Conservation (phyloP, 192 early-diverging fungal species). For the Pecoramyces ruminantium region DNA sequence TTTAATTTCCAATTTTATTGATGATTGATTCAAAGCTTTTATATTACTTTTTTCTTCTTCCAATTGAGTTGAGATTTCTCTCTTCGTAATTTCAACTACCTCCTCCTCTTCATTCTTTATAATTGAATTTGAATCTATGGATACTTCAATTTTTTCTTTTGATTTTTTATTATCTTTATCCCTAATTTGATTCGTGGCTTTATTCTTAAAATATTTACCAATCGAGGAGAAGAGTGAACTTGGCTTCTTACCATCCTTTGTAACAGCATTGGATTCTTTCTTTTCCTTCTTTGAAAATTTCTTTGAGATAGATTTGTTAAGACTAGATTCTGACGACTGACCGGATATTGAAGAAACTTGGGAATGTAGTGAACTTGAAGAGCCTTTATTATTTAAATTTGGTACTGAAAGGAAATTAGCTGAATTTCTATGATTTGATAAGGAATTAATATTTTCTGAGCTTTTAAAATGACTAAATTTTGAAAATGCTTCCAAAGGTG, state of each 20-base stretch:
- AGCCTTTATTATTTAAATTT: neutral
- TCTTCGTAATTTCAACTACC: too few species aligned
- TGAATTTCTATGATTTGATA: neutral
- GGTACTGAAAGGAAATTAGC: neutral
- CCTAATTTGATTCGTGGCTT: neutral
- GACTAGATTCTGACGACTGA: neutral
- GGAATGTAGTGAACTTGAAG: neutral
- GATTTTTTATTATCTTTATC: too few species aligned
- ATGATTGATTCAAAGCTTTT: too few species aligned
- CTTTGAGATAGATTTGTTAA: neutral
- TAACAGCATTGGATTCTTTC: neutral
- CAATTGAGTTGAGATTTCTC: too few species aligned
- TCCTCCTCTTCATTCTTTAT: too few species aligned
- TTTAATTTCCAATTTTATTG: too few species aligned
- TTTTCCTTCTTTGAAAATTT: neutral
- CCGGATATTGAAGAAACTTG: too few species aligned
- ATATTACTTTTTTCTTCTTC: too few species aligned
- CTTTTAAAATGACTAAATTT: neutral
- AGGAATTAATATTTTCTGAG: neutral
- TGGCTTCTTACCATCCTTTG: neutral
- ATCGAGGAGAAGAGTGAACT: neutral
- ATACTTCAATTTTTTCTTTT: too few species aligned
- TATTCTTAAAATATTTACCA: neutral
- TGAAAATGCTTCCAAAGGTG: neutral
- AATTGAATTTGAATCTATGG: too few species aligned